A percentile compares a stretch with the other conserved stretches of the same genome.
Evolutionary conservation across 257 asterid genomes (phyloP).

Genomic region (Jacaranda mimosifolia): DNA sequence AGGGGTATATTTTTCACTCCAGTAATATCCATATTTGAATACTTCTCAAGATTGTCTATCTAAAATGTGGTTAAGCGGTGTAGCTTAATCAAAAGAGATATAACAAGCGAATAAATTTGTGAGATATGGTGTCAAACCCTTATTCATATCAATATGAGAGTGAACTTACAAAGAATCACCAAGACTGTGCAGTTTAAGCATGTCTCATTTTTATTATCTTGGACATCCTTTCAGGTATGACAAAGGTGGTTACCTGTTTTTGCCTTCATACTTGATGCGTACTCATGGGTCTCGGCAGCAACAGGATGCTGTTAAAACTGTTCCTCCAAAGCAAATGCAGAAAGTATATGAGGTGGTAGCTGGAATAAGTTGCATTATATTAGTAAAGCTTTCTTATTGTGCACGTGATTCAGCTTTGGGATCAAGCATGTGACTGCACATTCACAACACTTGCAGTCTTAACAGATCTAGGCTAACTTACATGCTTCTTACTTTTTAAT

Average conservation of each 20-base stretch:
- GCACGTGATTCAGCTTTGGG: constrained; percentile 10
- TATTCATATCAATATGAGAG: background rate
- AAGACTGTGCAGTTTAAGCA: constrained; percentile 20
- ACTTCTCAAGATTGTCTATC: constrained; percentile 16
- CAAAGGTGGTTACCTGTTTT: constrained; percentile 92
- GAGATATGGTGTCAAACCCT: constrained; percentile 6
- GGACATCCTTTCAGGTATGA: constrained; percentile 69
- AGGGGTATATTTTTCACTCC: constrained; percentile 63
- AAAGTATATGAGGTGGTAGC: constrained; percentile 83
- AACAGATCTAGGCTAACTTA: constrained; percentile 1
- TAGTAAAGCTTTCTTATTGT: constrained; percentile 24
- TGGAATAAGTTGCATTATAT: constrained; percentile 28
- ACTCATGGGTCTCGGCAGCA: constrained; percentile 90
- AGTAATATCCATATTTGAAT: constrained; percentile 19
- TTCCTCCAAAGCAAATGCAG: constrained; percentile 77
- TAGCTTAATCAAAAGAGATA: constrained; percentile 25
- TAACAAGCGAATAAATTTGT: constrained; percentile 4
- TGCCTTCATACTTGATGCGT: constrained; percentile 96
- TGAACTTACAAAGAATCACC: constrained; percentile 20
- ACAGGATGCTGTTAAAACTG: constrained; percentile 76
- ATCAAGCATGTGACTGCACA: constrained; percentile 10
- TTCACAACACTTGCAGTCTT: background rate
- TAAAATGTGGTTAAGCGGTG: constrained; percentile 1
- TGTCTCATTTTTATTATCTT: constrained; percentile 33
- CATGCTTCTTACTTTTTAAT: constrained; percentile 27